phyloP scores from a whole-genome alignment of 192 early-diverging fungal genomes.

The Coemansia asiatica region DNA sequence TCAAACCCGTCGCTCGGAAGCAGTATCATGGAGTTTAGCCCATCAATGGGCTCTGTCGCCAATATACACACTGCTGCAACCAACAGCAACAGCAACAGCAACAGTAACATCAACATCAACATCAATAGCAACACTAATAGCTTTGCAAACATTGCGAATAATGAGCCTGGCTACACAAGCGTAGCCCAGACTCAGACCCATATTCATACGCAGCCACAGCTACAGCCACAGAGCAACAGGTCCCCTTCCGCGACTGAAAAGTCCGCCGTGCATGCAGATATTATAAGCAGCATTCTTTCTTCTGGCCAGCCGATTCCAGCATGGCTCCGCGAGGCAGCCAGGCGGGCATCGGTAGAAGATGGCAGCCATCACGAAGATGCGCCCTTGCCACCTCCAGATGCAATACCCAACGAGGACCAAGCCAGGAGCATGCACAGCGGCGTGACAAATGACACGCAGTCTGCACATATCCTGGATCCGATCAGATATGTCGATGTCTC shows the following conservation, averaged over 20 bases:
- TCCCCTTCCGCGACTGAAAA: not conserved
- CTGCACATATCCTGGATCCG: slow-evolving; percentile 12
- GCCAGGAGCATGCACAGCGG: slow-evolving; percentile 17
- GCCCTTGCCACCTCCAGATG: not conserved
- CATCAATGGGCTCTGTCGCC: not conserved
- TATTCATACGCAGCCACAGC: too few species aligned
- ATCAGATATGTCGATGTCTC: slow-evolving; percentile 25
- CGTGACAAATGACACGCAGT: slow-evolving; percentile 21
- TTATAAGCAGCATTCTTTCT: slow-evolving; percentile 6
- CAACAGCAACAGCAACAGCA: not conserved
- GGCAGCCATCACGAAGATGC: not conserved
- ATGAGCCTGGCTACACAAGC: not conserved
- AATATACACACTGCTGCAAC: not conserved
- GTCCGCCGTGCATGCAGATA: not conserved
- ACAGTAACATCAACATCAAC: not conserved
- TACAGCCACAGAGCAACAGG: not conserved
- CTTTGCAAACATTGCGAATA: too few species aligned
- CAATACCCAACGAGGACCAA: not conserved
- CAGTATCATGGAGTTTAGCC: slow-evolving; percentile 14
- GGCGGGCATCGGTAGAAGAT: not conserved
- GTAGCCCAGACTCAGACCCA: not conserved
- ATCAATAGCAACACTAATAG: not conserved
- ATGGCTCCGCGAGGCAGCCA: slow-evolving; percentile 8
- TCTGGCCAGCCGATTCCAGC: slow-evolving; percentile 10
- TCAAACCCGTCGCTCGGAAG: slow-evolving; percentile 30